Evolutionary conservation across 2,329 filamentous ascomycete species (phyloP).

Genomic region (Endocalyx cinctus): DNA sequence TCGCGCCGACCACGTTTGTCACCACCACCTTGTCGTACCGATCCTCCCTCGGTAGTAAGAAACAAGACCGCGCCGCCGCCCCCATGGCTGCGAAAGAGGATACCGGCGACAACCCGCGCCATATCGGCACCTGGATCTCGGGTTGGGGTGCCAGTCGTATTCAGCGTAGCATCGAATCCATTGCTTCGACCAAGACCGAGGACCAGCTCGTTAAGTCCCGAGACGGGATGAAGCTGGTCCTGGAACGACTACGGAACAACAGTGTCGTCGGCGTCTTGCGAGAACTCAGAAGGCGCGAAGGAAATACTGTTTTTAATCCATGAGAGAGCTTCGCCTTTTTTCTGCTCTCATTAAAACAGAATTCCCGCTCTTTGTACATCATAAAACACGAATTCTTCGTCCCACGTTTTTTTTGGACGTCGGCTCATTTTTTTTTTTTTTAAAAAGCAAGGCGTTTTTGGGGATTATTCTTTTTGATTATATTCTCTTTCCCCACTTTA

Average conservation of each 20-base stretch:
- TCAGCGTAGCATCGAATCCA: constrained; percentile 73
- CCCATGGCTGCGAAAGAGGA: constrained; percentile 39
- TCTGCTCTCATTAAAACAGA: too few relatives aligned
- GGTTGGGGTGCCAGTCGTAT: constrained; percentile 63
- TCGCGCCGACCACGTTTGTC: constrained; percentile 54
- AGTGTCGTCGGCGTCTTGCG: constrained; percentile 52
- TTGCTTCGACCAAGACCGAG: constrained; percentile 72
- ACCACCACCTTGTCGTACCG: constrained; percentile 70
- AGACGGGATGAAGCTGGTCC: constrained; percentile 77
- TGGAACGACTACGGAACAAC: constrained; percentile 62
- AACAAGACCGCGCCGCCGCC: constrained; percentile 46
- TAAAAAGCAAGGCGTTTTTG: too few relatives aligned
- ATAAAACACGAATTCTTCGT: too few relatives aligned
- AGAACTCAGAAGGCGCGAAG: constrained; percentile 46
- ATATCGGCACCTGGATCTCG: constrained; percentile 43
- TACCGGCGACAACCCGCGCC: constrained; percentile 17
- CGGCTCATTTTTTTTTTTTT: too few relatives aligned
- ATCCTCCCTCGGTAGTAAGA: constrained; percentile 66
- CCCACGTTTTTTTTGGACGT: too few relatives aligned
- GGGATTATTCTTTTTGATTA: too few relatives aligned
- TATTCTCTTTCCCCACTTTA: too few relatives aligned
- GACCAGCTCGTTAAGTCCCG: constrained; percentile 76
- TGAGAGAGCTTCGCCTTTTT: too few relatives aligned
- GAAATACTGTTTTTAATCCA: constrained; percentile 30
- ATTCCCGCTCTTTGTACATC: too few relatives aligned